Conservation (phyloP, 2,329 filamentous ascomycete species). For the Mollisiaceae sp. region DNA sequence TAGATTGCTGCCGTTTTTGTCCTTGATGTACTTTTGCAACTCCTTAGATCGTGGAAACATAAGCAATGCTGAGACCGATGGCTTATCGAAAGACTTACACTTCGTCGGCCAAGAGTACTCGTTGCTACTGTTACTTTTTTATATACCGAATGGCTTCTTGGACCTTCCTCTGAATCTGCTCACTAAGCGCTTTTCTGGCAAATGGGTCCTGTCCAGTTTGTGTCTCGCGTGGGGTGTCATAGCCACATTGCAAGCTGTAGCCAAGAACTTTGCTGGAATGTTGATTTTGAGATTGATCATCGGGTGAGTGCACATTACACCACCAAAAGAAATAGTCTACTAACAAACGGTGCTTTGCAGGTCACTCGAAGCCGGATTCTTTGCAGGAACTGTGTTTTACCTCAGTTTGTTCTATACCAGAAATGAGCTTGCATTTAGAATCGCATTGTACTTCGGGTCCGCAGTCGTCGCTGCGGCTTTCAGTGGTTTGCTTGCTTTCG, state of each 20-base stretch:
- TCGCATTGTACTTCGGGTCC: constrained; percentile 51
- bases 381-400: constrained; percentile 59
- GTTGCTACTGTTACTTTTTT: constrained; percentile 42
- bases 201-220: constrained; percentile 46
- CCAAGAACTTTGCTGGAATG: constrained; percentile 44
- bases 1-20: constrained; percentile 26
- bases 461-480: constrained; percentile 47
- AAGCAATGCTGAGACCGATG: constrained; percentile 43
- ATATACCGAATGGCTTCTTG: constrained; percentile 48
- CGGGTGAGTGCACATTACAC: not conserved
- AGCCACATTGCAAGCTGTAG: constrained; percentile 47
- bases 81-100: constrained; percentile 39
- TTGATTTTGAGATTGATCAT: constrained; percentile 30
- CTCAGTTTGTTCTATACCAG: constrained; percentile 54
- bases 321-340: not conserved
- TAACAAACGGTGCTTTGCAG: not conserved
- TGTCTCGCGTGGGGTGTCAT: constrained; percentile 56
- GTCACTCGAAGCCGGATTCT: constrained; percentile 58
- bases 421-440: constrained; percentile 42
- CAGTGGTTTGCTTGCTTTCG: constrained; percentile 42
- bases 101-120: constrained; percentile 42
- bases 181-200: constrained; percentile 53
- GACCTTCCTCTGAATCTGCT: constrained; percentile 55
- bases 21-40: constrained; percentile 30
- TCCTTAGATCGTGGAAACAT: constrained; percentile 38